phyloP scores from a whole-genome alignment of 495 filamentous ascomycete species.

The Neurospora cerealis region DNA sequence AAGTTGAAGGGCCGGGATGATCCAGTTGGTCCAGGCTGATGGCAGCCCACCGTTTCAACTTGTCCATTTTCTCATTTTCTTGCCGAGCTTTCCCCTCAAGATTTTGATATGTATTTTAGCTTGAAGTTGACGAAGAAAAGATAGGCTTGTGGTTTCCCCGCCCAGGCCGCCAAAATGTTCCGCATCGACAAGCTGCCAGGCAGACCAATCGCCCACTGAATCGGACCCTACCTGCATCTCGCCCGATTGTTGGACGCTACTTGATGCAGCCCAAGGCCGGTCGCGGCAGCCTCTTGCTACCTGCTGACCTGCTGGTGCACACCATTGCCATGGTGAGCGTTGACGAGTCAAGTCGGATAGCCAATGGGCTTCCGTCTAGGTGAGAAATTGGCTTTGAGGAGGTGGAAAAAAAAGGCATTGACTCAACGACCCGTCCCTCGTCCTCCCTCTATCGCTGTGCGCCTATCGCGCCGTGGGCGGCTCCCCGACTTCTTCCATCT shows the following conservation, averaged over 20 bases:
- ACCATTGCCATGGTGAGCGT: not conserved
- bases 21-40: not conserved
- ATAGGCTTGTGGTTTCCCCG: not conserved
- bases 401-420: not conserved
- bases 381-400: not conserved
- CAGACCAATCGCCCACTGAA: not conserved
- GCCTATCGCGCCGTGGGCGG: not conserved
- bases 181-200: not conserved
- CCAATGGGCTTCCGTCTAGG: not conserved
- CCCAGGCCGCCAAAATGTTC: not conserved
- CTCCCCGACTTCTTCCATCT: not conserved
- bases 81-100: not conserved
- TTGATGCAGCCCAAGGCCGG: not conserved
- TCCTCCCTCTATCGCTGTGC: not conserved
- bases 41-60: not conserved
- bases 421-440: not conserved
- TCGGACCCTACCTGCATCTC: not conserved
- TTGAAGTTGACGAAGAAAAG: not conserved
- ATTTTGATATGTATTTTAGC: not conserved
- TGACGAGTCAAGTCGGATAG: not conserved
- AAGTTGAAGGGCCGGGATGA: conserved; percentile 10
- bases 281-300: not conserved
- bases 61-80: not conserved
- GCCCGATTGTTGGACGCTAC: not conserved
- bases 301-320: not conserved